phyloP scores from a whole-genome alignment of 768 basidiomycete genomes.

The Galerina marginata region DNA sequence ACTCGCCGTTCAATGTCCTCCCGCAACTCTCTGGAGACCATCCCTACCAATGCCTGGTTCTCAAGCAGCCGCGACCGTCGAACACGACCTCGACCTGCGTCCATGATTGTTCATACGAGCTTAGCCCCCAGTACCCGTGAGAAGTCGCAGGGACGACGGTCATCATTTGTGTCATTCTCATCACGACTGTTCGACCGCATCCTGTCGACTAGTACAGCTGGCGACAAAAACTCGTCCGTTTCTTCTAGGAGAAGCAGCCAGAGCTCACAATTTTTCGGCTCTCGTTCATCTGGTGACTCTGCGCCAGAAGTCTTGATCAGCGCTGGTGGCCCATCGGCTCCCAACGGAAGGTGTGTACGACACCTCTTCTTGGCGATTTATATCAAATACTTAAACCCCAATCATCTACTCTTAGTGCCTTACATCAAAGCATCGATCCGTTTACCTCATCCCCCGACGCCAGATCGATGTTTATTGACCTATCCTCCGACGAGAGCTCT shows the following conservation, averaged over 20 bases:
- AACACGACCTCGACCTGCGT: slow-evolving; percentile 31
- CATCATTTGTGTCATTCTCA: slow-evolving; percentile 40
- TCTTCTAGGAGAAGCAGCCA: slow-evolving; percentile 20
- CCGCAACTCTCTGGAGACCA: slow-evolving; percentile 9
- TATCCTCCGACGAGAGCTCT: slow-evolving; percentile 33
- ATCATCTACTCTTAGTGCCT: slow-evolving; percentile 5
- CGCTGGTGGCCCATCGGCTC: slow-evolving; percentile 32
- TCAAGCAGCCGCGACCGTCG: slow-evolving; percentile 3
- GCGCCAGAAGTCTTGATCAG: slow-evolving; percentile 39
- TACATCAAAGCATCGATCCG: slow-evolving; percentile 40
- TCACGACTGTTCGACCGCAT: slow-evolving; percentile 41
- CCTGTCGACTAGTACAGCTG: slow-evolving; percentile 10
- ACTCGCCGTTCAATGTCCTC: slow-evolving; percentile 18
- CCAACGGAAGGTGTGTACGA: slow-evolving; percentile 29
- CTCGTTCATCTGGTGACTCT: slow-evolving; percentile 16
- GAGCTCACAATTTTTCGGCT: slow-evolving; percentile 18
- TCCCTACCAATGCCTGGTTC: slow-evolving; percentile 11
- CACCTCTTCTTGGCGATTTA: neutral
- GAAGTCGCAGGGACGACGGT: slow-evolving; percentile 30
- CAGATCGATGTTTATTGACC: slow-evolving; percentile 50
- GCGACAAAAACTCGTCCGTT: slow-evolving; percentile 28
- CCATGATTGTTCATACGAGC: slow-evolving; percentile 31
- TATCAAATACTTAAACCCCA: neutral
- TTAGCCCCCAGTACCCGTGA: slow-evolving; percentile 15
- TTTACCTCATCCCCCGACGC: slow-evolving; percentile 46